Percentiles rank a stretch among this genome's conserved stretches.
These are phyloP conservation scores for Dothistroma septosporum DNA, from an alignment of 2,329 filamentous ascomycete genomes.

Conservation along the genomic window DNA sequence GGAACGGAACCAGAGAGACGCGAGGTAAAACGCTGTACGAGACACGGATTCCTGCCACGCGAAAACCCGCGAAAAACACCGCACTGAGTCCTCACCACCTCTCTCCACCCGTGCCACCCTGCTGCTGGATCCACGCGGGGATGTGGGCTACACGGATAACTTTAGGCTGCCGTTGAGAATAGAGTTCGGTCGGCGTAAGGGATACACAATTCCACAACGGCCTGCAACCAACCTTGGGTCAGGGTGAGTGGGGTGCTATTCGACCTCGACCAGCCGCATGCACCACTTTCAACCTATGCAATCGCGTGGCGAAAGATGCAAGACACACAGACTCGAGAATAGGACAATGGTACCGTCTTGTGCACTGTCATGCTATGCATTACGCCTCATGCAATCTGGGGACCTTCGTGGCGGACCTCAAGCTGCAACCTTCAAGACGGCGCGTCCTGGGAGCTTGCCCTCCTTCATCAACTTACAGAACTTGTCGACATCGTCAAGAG, in stretches of 20 bases:
- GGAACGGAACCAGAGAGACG: not conserved
- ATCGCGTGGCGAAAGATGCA: too few relatives aligned
- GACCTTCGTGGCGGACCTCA: constrained; percentile 7
- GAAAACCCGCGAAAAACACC: not conserved
- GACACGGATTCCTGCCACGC: not conserved
- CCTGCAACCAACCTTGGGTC: too few relatives aligned
- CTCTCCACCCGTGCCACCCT: too few relatives aligned
- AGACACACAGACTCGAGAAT: not conserved
- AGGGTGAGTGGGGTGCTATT: too few relatives aligned
- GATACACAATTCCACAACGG: not conserved
- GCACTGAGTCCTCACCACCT: not conserved
- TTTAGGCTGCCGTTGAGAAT: not conserved
- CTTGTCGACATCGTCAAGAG: constrained; percentile 39
- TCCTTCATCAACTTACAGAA: constrained; percentile 39
- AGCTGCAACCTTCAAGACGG: constrained; percentile 40
- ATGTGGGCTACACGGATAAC: not conserved
- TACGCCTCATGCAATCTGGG: not conserved
- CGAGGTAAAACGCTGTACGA: not conserved
- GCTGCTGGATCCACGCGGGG: not conserved
- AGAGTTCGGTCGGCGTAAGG: not conserved
- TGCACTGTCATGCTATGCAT: not conserved
- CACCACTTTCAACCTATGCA: too few relatives aligned
- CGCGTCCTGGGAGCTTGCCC: constrained; percentile 40
- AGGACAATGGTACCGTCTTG: not conserved
- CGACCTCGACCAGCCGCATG: not conserved